These are phyloP conservation scores for Carex arenaria DNA, from an alignment of 202 grass and related monocot genomes.

Conservation along the genomic window DNA sequence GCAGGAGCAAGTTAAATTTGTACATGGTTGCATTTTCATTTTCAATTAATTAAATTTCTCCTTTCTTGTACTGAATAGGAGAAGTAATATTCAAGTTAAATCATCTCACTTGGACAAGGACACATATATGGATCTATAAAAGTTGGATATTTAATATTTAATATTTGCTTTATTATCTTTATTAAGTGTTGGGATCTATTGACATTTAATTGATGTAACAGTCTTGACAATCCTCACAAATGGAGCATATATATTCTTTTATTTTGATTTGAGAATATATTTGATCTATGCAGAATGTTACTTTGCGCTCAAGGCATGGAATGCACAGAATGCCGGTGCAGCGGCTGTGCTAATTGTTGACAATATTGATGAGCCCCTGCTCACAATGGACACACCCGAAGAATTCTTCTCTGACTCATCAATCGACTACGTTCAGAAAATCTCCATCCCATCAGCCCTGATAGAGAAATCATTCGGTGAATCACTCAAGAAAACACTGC, in stretches of 20 bases:
- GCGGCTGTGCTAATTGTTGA: constrained; percentile 75
- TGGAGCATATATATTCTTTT: not conserved
- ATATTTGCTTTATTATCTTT: not conserved
- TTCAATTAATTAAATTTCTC: not conserved
- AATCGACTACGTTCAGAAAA: constrained; percentile 46
- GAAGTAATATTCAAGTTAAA: not conserved
- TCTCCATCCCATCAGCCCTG: constrained; percentile 81
- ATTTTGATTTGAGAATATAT: not conserved
- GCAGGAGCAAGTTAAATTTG: not conserved
- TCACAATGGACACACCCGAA: constrained; percentile 87
- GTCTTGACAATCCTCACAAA: not conserved
- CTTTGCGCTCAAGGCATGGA: constrained; percentile 83
- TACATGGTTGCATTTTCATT: not conserved
- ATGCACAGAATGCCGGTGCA: constrained; percentile 75
- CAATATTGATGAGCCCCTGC: constrained; percentile 61
- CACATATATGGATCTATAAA: not conserved
- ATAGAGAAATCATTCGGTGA: constrained; percentile 64
- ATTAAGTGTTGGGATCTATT: not conserved
- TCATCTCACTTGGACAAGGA: not conserved
- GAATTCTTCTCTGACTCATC: constrained; percentile 8
- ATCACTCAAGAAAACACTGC: constrained; percentile 43
- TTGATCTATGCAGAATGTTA: constrained; percentile 50
- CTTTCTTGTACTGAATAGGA: not conserved
- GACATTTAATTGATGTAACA: not conserved
- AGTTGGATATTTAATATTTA: not conserved